Evolutionary conservation across 73 alveolate genomes (phyloP).

Genomic region (Effrenium voratum): DNA sequence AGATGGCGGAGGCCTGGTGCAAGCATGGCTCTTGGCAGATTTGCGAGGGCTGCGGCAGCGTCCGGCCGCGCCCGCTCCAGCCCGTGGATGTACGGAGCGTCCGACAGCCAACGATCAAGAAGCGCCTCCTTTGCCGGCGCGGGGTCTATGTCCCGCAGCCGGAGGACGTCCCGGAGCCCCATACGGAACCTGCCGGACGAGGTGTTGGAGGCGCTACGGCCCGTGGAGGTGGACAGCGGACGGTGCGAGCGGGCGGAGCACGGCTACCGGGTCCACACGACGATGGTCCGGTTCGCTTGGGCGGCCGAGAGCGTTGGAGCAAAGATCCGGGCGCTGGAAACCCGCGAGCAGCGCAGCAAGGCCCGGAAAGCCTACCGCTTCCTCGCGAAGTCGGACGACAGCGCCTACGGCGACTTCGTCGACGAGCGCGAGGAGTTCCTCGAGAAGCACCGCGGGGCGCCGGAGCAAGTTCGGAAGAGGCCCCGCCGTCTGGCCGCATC

Average conservation of each 20-base stretch:
- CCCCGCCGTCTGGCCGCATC: slow-evolving; percentile 14
- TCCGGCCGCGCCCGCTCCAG: not conserved
- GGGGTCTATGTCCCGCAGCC: not conserved
- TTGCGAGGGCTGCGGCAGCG: not conserved
- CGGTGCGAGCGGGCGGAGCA: not conserved
- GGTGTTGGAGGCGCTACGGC: not conserved
- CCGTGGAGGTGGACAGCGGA: slow-evolving; percentile 10
- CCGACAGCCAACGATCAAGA: not conserved
- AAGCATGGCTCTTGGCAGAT: slow-evolving; percentile 5
- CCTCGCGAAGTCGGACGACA: not conserved
- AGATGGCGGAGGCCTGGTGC: too few relatives aligned
- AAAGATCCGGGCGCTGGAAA: not conserved
- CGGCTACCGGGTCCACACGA: slow-evolving; percentile 4
- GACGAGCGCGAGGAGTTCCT: not conserved
- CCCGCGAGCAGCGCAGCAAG: not conserved
- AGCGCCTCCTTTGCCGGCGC: not conserved
- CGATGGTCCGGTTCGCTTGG: slow-evolving; percentile 23
- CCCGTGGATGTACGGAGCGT: not conserved
- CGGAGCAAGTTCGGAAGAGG: not conserved
- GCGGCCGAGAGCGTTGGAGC: slow-evolving; percentile 5
- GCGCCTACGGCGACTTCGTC: not conserved
- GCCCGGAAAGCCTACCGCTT: not conserved
- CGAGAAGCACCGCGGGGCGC: not conserved
- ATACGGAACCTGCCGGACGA: not conserved
- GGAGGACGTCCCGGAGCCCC: slow-evolving; percentile 18